phyloP scores from a whole-genome alignment of 2,329 filamentous ascomycete species.

The Endothia cerciana region DNA sequence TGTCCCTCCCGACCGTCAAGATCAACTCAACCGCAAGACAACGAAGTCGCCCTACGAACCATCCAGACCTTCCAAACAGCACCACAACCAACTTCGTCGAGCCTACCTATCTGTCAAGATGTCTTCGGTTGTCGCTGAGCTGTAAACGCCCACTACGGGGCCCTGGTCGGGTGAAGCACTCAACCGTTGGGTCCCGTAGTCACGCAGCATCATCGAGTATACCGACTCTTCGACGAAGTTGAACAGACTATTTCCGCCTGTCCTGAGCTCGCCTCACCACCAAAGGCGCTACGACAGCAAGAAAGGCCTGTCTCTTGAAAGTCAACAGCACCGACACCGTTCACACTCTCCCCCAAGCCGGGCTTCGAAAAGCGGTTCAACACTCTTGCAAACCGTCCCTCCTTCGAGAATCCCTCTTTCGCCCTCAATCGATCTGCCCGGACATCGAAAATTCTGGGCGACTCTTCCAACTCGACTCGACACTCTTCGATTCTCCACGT shows the following conservation, averaged over 20 bases:
- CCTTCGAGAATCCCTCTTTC: not conserved
- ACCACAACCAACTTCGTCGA: slow-evolving; percentile 68
- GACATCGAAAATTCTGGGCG: not conserved
- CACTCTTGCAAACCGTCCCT: not conserved
- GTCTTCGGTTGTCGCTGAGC: slow-evolving; percentile 82
- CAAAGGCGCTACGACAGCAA: slow-evolving; percentile 31
- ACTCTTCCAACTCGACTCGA: not conserved
- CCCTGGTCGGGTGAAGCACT: slow-evolving; percentile 52
- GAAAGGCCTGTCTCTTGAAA: slow-evolving; percentile 6
- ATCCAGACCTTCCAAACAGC: slow-evolving; percentile 41
- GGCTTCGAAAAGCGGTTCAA: slow-evolving; percentile 2
- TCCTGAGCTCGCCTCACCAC: slow-evolving; percentile 54
- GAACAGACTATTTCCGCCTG: slow-evolving; percentile 56
- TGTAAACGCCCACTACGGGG: slow-evolving; percentile 89
- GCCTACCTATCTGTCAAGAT: slow-evolving; percentile 55
- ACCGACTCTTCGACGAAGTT: slow-evolving; percentile 73
- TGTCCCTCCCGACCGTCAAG: slow-evolving; percentile 40
- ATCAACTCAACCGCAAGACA: slow-evolving; percentile 54
- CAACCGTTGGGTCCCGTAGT: slow-evolving; percentile 67
- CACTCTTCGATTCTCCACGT: not conserved
- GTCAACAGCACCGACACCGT: slow-evolving; percentile 3
- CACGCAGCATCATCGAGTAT: slow-evolving; percentile 81
- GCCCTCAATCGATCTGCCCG: not conserved
- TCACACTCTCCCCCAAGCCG: not conserved
- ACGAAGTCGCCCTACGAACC: slow-evolving; percentile 63